Percentiles rank a stretch among this genome's conserved stretches.
These are phyloP conservation scores for Sisymbrium irio DNA, from an alignment of 345 rosid species.

Conservation along the genomic window DNA sequence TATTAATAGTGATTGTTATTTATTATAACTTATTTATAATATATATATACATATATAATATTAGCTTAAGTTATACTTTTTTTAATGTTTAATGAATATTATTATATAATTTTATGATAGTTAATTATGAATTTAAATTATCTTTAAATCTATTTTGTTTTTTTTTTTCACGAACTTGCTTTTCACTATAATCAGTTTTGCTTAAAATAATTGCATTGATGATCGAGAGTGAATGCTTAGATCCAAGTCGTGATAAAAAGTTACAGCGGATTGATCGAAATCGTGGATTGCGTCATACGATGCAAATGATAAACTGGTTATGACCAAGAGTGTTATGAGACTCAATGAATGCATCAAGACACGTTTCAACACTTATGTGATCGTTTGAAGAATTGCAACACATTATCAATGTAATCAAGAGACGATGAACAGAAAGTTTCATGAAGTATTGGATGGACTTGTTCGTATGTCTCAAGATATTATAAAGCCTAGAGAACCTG, in stretches of 20 bases:
- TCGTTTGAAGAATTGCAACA: not conserved
- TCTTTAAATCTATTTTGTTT: too few species aligned
- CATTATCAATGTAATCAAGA: not conserved
- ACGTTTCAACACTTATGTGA: too few species aligned
- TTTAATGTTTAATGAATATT: too few species aligned
- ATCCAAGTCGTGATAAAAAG: not conserved
- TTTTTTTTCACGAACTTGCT: not conserved
- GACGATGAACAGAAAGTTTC: not conserved
- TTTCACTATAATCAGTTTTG: not conserved
- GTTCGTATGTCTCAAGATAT: not conserved
- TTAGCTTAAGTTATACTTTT: too few species aligned
- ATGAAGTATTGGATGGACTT: not conserved
- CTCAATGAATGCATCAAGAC: too few species aligned
- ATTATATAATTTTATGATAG: not conserved
- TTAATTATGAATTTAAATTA: not conserved
- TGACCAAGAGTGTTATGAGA: too few species aligned
- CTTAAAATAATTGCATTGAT: not conserved
- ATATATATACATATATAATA: too few species aligned
- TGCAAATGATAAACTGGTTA: too few species aligned
- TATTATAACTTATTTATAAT: too few species aligned
- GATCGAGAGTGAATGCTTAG: not conserved
- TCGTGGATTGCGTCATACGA: too few species aligned
- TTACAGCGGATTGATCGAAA: too few species aligned
- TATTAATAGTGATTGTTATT: too few species aligned
- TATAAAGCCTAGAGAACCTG: not conserved